These are phyloP conservation scores for Didymosphaeria variabile DNA, from an alignment of 2,329 filamentous ascomycete genomes.

Conservation along the genomic window DNA sequence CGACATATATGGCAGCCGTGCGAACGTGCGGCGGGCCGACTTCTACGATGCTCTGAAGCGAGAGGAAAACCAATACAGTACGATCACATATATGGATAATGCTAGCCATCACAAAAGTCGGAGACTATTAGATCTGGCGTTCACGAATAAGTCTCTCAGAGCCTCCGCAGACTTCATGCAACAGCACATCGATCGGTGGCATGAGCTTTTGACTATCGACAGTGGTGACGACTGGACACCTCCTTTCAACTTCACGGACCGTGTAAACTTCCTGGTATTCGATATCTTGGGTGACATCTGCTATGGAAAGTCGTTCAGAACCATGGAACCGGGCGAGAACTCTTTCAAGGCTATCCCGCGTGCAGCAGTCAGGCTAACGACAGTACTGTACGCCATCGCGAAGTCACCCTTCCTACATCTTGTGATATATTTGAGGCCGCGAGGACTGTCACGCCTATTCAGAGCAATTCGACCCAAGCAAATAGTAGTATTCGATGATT, in stretches of 20 bases:
- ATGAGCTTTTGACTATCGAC: conserved; percentile 7
- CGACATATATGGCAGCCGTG: conserved; percentile 15
- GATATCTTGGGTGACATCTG: conserved; percentile 56
- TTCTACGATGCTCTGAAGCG: conserved; percentile 19
- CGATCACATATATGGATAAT: conserved; percentile 11
- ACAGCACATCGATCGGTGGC: conserved; percentile 25
- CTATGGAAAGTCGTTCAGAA: conserved; percentile 46
- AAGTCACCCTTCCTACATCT: conserved; percentile 4
- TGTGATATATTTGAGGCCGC: neutral
- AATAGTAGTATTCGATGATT: neutral
- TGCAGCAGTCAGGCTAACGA: conserved; percentile 5
- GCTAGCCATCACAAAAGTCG: conserved; percentile 17
- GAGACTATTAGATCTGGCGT: conserved; percentile 19
- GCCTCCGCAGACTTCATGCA: conserved; percentile 14
- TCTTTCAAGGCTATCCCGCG: conserved; percentile 14
- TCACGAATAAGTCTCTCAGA: conserved; percentile 21
- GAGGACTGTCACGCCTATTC: conserved; percentile 5
- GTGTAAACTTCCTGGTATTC: conserved; percentile 42
- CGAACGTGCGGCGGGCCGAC: conserved; percentile 16
- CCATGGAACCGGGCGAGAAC: conserved; percentile 34
- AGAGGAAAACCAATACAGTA: conserved; percentile 18
- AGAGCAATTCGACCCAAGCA: conserved; percentile 4
- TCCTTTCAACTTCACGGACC: conserved; percentile 3
- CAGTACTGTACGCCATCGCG: conserved; percentile 12
- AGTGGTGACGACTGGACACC: conserved; percentile 4